These are phyloP conservation scores for Nemania abortiva DNA, from an alignment of 2,329 filamentous ascomycete species.

Conservation along the genomic window DNA sequence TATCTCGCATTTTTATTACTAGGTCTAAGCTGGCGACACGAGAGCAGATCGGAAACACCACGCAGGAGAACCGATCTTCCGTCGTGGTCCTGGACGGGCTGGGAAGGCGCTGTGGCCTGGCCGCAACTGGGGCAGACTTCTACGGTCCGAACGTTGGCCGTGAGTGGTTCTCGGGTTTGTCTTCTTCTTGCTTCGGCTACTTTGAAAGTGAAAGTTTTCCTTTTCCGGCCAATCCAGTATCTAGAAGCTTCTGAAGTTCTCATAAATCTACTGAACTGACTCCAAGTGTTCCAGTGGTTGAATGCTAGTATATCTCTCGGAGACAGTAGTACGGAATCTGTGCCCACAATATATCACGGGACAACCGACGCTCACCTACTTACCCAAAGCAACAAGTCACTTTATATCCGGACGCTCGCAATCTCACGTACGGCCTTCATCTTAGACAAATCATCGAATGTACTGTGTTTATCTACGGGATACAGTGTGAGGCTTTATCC, in stretches of 20 bases:
- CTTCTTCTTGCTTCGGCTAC: too few species aligned
- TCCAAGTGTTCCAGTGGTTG: too few species aligned
- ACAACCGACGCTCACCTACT: conserved; percentile 7
- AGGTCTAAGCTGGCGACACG: conserved; percentile 31
- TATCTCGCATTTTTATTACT: conserved; percentile 26
- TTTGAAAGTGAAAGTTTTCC: too few species aligned
- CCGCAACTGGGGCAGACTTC: conserved; percentile 15
- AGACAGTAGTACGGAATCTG: conserved; percentile 11
- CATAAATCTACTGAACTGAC: too few species aligned
- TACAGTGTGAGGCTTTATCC: conserved; percentile 23
- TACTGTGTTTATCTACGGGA: conserved; percentile 8
- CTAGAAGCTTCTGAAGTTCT: too few species aligned
- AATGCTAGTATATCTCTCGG: conserved; percentile 27
- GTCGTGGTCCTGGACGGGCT: conserved; percentile 38
- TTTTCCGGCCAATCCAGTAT: too few species aligned
- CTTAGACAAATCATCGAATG: conserved; percentile 3
- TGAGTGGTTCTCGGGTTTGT: too few species aligned
- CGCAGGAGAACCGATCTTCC: conserved; percentile 30
- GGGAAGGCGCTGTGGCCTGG: conserved; percentile 34
- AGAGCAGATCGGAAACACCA: conserved; percentile 1
- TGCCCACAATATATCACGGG: conserved; percentile 17
- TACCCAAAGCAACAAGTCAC: conserved; percentile 21
- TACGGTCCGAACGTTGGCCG: conserved; percentile 7
- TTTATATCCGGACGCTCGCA: conserved; percentile 27
- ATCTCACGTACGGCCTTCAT: conserved; percentile 24